These are phyloP conservation scores for Rhodotorula paludigena DNA, from an alignment of 768 basidiomycete species.

Conservation along the genomic window DNA sequence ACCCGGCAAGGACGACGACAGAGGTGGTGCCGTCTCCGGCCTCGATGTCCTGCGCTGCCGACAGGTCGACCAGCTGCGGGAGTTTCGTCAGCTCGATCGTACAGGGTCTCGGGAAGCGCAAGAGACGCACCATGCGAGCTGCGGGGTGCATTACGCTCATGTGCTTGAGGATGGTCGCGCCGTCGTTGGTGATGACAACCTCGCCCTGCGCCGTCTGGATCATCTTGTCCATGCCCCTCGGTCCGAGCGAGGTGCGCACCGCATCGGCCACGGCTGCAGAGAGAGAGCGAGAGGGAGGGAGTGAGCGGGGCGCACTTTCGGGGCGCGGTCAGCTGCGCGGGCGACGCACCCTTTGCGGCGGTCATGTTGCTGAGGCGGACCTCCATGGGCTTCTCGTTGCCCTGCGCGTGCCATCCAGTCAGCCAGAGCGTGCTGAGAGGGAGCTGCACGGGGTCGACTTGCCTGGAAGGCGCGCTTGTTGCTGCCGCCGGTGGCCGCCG, in stretches of 20 bases:
- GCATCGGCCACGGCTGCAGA: slow-evolving; percentile 89
- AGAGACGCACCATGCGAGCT: slow-evolving; percentile 77
- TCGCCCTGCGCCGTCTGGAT: slow-evolving; percentile 71
- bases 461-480: slow-evolving; percentile 40
- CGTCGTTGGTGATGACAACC: slow-evolving; percentile 97
- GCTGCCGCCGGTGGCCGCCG: slow-evolving; percentile 5
- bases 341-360: slow-evolving; percentile 65
- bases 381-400: slow-evolving; percentile 94
- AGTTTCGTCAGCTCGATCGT: not conserved
- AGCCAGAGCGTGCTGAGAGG: not conserved
- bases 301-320: not conserved
- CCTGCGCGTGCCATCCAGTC: slow-evolving; percentile 6
- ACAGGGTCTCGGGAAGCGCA: too few relatives aligned
- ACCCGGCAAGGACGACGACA: slow-evolving; percentile 93
- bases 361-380: slow-evolving; percentile 95
- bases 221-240: slow-evolving; percentile 99
- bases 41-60: slow-evolving; percentile 95
- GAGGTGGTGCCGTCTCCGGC: slow-evolving; percentile 98
- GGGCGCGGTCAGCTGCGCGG: not conserved
- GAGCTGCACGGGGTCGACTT: not conserved
- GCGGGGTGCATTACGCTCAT: slow-evolving; percentile 89
- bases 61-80: slow-evolving; percentile 84
- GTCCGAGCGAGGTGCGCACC: slow-evolving; percentile 90
- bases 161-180: slow-evolving; percentile 86
- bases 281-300: not conserved